Base-by-base conservation (phyloP, 495 filamentous ascomycete genomes). In the Talaromyces borbonicus region DNA sequence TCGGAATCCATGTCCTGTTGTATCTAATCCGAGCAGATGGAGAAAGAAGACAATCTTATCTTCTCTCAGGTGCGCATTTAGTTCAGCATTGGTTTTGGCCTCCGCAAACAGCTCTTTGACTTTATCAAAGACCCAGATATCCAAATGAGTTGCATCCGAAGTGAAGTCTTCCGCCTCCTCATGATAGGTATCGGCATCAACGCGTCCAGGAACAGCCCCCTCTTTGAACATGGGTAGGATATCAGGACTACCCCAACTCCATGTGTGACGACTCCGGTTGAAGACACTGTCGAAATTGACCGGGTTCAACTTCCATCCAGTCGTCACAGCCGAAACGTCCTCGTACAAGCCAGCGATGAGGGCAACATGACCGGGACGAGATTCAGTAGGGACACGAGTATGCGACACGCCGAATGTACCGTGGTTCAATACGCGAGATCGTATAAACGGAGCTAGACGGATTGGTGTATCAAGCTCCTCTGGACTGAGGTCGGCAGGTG, bases 381-480 rank as follows among this genome's bases (percentile, higher is more conserved):
- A 99, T 65, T 99, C 93, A 36, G 93, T 99, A 8, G 93, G 93
- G 3, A 99, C 88, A 39, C 93, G 84, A 20, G 93, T 99, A 65
- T 99, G 93, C 9, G 92, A 97, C 40, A 99, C 88, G 11, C 93
- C 93, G 62, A 99, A 99, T 2, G 93, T 99, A n/a, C 93, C 93
- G 54, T 95, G 76, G 47, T 80, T 73, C 24, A 96, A 73, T 15
- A 94, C 84, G 52, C 83, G 80, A 19, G 87, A 94, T 50, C 93
- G 88, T 52, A 99, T 73, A 58, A 89, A 99, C 3, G 93, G 93
- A n/a, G 90, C 85, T 19, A 96, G 74, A 41, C 88, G 81, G 58
- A 86, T 74, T 23, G 81, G 77, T 27, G 62, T 56, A 15, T 78
- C 62, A 12, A 38, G 6, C 15, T 79, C 74, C 33, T 68, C 56